phyloP scores from a whole-genome alignment of 768 basidiomycete species.

The Xerocomellus amylosporus region DNA sequence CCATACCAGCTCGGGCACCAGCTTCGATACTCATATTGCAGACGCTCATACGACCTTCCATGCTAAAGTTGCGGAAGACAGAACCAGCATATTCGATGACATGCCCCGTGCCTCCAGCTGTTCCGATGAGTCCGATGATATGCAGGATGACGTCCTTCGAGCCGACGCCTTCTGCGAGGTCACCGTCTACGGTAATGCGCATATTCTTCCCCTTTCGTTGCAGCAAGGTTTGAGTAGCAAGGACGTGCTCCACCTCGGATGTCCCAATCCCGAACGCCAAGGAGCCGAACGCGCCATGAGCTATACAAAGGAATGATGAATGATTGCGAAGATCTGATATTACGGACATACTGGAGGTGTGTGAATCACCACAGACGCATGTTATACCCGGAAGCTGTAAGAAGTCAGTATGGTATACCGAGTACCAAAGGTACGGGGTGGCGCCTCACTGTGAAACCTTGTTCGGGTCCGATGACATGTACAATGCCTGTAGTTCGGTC shows the following conservation, averaged over 20 bases:
- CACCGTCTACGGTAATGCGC: constrained; percentile 85
- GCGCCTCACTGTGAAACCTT: constrained; percentile 78
- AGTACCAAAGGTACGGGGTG: neutral
- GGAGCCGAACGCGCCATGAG: constrained; percentile 91
- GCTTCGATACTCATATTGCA: constrained; percentile 97
- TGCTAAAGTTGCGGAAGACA: constrained; percentile 77
- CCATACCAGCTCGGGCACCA: constrained; percentile 90
- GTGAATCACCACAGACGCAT: constrained; percentile 90
- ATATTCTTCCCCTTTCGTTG: constrained; percentile 91
- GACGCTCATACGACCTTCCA: constrained; percentile 89
- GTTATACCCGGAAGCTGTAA: constrained; percentile 69
- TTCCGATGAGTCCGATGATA: constrained; percentile 88
- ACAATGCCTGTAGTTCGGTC: constrained; percentile 59
- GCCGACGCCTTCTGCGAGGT: constrained; percentile 74
- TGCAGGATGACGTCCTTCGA: constrained; percentile 91
- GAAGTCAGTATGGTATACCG: neutral
- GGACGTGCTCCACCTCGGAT: constrained; percentile 91
- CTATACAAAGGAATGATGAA: constrained; percentile 35
- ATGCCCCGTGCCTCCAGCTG: constrained; percentile 89
- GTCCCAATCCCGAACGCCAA: constrained; percentile 93
- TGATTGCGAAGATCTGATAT: neutral
- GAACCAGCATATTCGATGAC: constrained; percentile 93
- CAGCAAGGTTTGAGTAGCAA: constrained; percentile 86
- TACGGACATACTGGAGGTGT: constrained; percentile 73
- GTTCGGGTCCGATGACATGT: constrained; percentile 90